A percentile compares a stretch with the other conserved stretches of the same genome.
Conservation (phyloP, 2,329 filamentous ascomycete species). For the Xylaria sp. region DNA sequence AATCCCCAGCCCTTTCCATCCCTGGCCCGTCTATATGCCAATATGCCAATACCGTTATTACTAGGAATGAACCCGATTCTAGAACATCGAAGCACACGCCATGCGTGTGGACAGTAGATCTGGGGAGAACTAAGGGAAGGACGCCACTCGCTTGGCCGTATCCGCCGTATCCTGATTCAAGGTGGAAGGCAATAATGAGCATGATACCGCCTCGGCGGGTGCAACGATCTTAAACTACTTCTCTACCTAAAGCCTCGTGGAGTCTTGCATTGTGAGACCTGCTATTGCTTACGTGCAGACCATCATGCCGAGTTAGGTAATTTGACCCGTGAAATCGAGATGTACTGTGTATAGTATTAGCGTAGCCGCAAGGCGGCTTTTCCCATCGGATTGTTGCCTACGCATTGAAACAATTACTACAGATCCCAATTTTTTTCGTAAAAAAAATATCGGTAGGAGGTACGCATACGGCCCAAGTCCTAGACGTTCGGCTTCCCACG, state of each 20-base stretch:
- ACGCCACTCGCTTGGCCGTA: neutral
- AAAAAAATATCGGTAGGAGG: neutral
- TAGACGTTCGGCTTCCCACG: neutral
- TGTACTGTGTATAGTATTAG: neutral
- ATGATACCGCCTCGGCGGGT: neutral
- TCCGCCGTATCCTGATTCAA: neutral
- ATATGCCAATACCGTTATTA: slow-evolving; percentile 7
- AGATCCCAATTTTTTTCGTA: no score
- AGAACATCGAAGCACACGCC: slow-evolving; percentile 14
- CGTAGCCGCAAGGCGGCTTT: neutral
- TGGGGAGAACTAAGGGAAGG: slow-evolving; percentile 21
- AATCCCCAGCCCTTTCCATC: slow-evolving; percentile 9
- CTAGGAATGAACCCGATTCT: slow-evolving; percentile 12
- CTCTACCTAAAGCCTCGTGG: neutral
- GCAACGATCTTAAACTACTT: neutral
- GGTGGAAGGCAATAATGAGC: neutral
- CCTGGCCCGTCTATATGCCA: neutral
- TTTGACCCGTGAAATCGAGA: neutral
- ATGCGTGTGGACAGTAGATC: slow-evolving; percentile 12
- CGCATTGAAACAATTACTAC: neutral
- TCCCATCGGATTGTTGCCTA: neutral
- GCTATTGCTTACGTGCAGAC: neutral
- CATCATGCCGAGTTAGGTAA: neutral
- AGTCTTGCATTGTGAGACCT: neutral
- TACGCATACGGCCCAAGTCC: neutral